These are phyloP conservation scores for Stellera chamaejasme DNA, from an alignment of 345 rosid species.

Conservation along the genomic window DNA sequence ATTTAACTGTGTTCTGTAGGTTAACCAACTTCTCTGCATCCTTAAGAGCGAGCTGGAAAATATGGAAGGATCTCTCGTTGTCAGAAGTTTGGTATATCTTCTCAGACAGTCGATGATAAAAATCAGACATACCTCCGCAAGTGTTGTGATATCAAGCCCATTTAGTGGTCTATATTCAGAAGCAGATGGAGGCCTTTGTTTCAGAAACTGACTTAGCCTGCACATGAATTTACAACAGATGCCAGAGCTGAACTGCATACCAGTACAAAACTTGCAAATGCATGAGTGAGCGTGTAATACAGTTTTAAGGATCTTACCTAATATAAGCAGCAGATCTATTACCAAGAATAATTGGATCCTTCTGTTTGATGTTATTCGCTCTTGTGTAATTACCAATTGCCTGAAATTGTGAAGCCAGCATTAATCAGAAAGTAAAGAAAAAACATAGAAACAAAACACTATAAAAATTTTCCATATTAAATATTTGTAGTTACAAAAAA, in stretches of 20 bases:
- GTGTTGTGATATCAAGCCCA: conserved; percentile 89
- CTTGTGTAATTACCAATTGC: conserved; percentile 68
- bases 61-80: conserved; percentile 6
- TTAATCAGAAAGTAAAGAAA: conserved; percentile 6
- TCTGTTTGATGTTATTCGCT: conserved; percentile 65
- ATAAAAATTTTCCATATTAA: neutral
- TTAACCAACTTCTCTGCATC: conserved; percentile 82
- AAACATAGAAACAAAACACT: neutral
- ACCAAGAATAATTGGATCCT: conserved; percentile 67
- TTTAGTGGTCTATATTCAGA: conserved; percentile 67
- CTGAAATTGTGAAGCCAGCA: conserved; percentile 24
- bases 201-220: conserved; percentile 77
- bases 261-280: neutral
- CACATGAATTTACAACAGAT: conserved; percentile 17
- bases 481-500: too few relatives aligned
- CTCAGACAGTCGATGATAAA: conserved; percentile 6
- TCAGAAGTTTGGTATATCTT: conserved; percentile 5
- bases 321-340: conserved; percentile 78
- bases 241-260: conserved; percentile 5
- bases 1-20: conserved; percentile 40
- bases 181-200: conserved; percentile 55
- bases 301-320: conserved; percentile 39
- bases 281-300: neutral
- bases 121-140: conserved; percentile 69
- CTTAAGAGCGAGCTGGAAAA: conserved; percentile 73